Evolutionary conservation across 176 grass and related monocot genomes (phyloP).

Genomic region (Chloris gayana): DNA sequence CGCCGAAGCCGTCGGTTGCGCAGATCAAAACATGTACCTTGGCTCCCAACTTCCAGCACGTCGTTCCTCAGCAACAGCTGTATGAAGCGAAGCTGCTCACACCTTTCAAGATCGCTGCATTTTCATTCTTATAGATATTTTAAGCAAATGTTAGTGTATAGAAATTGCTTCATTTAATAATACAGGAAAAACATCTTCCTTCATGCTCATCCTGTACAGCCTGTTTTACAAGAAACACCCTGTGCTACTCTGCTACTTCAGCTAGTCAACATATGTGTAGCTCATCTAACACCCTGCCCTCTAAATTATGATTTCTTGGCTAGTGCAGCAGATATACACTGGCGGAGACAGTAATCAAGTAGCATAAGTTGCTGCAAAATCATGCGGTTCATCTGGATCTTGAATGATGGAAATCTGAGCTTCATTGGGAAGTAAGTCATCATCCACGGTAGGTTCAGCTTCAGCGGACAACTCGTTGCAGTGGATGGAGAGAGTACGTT

Average conservation of each 20-base stretch:
- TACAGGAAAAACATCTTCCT: background rate
- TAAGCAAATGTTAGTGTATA: constrained; percentile 2
- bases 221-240: constrained; percentile 4
- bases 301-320: background rate
- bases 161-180: background rate
- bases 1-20: no score
- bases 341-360: constrained; percentile 31
- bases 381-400: constrained; percentile 45
- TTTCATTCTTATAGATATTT: constrained; percentile 9
- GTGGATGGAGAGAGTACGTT: constrained; percentile 64
- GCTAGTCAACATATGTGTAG: background rate
- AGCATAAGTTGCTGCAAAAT: constrained; percentile 52
- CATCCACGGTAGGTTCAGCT: constrained; percentile 32
- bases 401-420: constrained; percentile 46
- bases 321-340: background rate
- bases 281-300: background rate
- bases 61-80: background rate
- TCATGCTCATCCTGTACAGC: background rate
- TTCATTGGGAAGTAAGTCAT: constrained; percentile 49
- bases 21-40: background rate
- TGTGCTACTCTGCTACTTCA: background rate
- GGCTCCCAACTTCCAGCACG: background rate
- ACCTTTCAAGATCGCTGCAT: background rate
- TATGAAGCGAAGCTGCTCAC: background rate
- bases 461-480: constrained; percentile 64